Percentiles rank a stretch among this genome's conserved stretches.
Conservation (phyloP, 352 stramenopile genomes). For the Aphanomyces euteiches region DNA sequence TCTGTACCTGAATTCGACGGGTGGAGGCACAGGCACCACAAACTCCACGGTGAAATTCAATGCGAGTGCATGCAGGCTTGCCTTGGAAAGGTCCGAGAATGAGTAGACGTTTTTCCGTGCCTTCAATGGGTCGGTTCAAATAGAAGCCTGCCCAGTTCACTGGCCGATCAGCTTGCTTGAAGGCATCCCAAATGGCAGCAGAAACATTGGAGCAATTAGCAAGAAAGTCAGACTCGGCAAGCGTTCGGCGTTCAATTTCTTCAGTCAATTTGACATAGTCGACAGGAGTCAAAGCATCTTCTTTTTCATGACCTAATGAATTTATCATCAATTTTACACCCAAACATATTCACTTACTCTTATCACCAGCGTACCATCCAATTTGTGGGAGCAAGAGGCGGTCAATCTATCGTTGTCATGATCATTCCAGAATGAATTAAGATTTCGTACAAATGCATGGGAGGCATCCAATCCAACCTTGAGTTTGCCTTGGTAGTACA, state of each 20-base stretch:
- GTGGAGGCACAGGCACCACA: constrained; percentile 62
- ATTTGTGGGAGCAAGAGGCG: constrained; percentile 6
- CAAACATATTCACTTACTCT: background rate
- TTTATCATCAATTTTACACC: too few relatives aligned
- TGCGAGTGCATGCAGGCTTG: constrained; percentile 77
- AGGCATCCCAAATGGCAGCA: constrained; percentile 79
- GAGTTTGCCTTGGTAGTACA: constrained; percentile 42
- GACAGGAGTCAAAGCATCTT: constrained; percentile 52
- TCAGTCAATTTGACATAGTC: constrained; percentile 59
- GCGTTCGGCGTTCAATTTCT: constrained; percentile 61
- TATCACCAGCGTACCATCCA: constrained; percentile 41
- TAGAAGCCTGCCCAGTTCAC: constrained; percentile 85
- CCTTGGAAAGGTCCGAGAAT: constrained; percentile 77
- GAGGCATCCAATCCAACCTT: constrained; percentile 48
- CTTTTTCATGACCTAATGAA: too few relatives aligned
- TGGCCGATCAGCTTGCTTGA: constrained; percentile 49
- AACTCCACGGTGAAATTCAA: constrained; percentile 68
- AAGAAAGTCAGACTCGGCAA: constrained; percentile 66
- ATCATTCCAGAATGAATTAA: too few relatives aligned
- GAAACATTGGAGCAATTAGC: constrained; percentile 77
- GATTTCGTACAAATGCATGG: constrained; percentile 50
- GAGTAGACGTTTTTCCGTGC: constrained; percentile 48
- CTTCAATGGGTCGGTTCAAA: constrained; percentile 54
- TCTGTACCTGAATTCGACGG: constrained; percentile 23
- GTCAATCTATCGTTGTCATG: background rate